Evolutionary conservation across 2,329 filamentous ascomycete species (phyloP), one percentile per base, ranked within the genome.

Genomic region (Thielaviopsis euricoi): DNA sequence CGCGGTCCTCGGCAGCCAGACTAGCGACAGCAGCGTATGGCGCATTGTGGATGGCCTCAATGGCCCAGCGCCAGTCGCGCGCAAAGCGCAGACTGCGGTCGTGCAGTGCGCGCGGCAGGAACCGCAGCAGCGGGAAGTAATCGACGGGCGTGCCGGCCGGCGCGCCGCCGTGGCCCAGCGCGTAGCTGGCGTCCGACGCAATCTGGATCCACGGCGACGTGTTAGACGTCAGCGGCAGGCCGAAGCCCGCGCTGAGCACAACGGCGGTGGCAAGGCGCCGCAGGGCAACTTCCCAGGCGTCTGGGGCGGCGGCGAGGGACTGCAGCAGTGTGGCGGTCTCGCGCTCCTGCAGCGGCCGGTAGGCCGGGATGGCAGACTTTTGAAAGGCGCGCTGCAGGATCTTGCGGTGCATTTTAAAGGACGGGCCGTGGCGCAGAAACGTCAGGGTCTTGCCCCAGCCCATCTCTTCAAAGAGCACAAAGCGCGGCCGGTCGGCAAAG

Each of bases 361-460:
- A 73, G 0, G 66, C 68, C 40, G 64, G 64, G 50, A 71, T 68
- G 57, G 64, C 71, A 40, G 69, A 68, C 59, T 69, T 70, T 60
- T 74, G 70, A 58, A 72, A 74, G 62, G 70, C 70, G 2, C 68
- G 66, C 62, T 71, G 68, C 68, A 73, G 72, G 40, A 75, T 74
- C 0, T 71, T 71, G 56, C 68, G 64, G 54, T 74, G 73, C 25
- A 75, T 64, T 5, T 72, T 61, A 0, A 72, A 71, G 3, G 73
- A 69, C 67, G 74, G 74, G 4, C 75, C 64, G 0, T 72, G 71
- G 3, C 71, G 66, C 66, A 73, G 67, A 0, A 71, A 71, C 0
- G 67, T 69, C 0, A 73, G 74, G 0, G 74, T 64, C 0, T 73
- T 64, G 49, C 74, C 71, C 1, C 70, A 69, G 25, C 73, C 73